Evolutionary conservation across 768 basidiomycete species (phyloP), one percentile per base, ranked within the genome.

Genomic region (Mycena kentingensis): DNA sequence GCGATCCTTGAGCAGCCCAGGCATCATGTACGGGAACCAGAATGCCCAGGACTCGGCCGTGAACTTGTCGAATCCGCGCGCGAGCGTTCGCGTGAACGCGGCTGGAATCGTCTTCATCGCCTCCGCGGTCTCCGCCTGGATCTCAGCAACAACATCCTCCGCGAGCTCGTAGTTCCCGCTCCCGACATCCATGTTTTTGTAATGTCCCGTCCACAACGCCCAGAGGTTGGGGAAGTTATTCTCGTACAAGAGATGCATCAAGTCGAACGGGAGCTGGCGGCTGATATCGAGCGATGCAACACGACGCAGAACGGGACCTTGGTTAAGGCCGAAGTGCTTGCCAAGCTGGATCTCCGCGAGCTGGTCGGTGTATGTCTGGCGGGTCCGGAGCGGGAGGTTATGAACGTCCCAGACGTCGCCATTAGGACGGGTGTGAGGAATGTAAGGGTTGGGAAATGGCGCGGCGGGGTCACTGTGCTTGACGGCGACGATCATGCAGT

Each of bases 201-300:
- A 78, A 12, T 60, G 52, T 0, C 75, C 74, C 1, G 65, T 73
- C 76, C 77, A 80, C 0, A 77, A 58, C 0, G 58, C 25, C 1
- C 77, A 59, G 2, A 80, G 63, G 43, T 70, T 73, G 5, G 60
- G 59, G 4, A 72, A 48, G 1, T 73, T 52, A 47, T 79, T 79
- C 50, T 79, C 76, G 25, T 65, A 68, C 24, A 77, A 46, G 0
- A 77, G 60, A 39, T 81, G 78, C 72, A 80, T 77, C 53, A 71
- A 73, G 37, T 79, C 77, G 59, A 67, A 73, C 0, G 76, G 75
- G 1, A 70, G 58, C 0, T 66, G 67, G 19, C 37, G 4, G 4
- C 73, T 64, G 58, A 69, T 65, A 22, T 64, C n/a, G n/a, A n/a
- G 44, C 13, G 71, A 71, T 0, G 52, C 37, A 1, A 74, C 65